Evolutionary conservation across 1,284 basidiomycete species (phyloP).

Genomic region (Naganishia albida): DNA sequence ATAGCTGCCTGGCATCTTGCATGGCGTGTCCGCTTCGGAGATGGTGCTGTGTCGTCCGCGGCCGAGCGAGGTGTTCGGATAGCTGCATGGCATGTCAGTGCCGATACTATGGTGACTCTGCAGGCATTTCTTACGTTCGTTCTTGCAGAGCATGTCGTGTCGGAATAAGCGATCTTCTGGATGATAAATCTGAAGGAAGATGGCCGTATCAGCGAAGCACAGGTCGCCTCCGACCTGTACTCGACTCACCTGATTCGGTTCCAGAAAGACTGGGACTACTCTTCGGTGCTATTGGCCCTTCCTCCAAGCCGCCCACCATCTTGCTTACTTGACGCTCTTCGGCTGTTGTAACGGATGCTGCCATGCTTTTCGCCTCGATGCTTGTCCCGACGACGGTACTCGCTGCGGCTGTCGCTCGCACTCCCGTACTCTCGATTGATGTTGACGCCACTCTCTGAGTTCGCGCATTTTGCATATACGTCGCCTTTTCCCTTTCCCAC

Average conservation of each 20-base stretch:
- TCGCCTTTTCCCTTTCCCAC: conserved; percentile 22
- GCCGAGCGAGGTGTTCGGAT: conserved; percentile 14
- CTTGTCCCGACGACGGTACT: not conserved
- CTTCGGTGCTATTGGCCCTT: conserved; percentile 7
- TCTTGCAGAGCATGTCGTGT: conserved; percentile 17
- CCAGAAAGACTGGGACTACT: conserved; percentile 18
- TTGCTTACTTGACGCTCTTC: conserved; percentile 13
- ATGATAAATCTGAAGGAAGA: conserved; percentile 5
- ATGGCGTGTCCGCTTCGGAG: conserved; percentile 24
- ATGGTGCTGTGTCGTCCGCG: not conserved
- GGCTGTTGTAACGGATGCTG: conserved; percentile 1
- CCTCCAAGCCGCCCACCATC: conserved; percentile 11
- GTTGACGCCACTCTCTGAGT: not conserved
- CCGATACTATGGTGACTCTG: not conserved
- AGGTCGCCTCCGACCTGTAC: not conserved
- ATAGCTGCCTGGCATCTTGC: conserved; percentile 24
- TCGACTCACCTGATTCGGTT: conserved; percentile 11
- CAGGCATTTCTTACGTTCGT: conserved; percentile 4
- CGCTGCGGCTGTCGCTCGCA: not conserved
- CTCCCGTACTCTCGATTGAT: not conserved
- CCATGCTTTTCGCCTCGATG: not conserved
- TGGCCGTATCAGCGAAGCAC: not conserved
- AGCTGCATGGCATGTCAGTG: not conserved
- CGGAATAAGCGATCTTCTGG: conserved; percentile 16
- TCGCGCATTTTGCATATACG: not conserved